These are phyloP conservation scores for Tephrocybe sp. DNA, from an alignment of 768 basidiomycete species.

Conservation along the genomic window DNA sequence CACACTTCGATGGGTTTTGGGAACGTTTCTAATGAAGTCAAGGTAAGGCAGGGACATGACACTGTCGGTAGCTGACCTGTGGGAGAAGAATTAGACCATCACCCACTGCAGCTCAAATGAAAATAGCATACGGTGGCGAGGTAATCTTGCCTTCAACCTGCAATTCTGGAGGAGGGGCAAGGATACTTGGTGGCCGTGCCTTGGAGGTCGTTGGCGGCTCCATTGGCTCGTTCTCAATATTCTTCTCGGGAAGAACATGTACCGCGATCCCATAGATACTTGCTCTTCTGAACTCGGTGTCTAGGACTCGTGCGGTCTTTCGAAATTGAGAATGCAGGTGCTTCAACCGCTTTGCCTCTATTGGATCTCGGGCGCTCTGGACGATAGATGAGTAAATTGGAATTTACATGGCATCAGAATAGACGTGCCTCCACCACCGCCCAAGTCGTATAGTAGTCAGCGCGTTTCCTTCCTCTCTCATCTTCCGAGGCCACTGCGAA, in stretches of 20 bases:
- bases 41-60: slow-evolving; percentile 50
- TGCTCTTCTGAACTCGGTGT: slow-evolving; percentile 39
- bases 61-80: slow-evolving; percentile 42
- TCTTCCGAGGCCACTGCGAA: slow-evolving; percentile 43
- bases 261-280: slow-evolving; percentile 17
- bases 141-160: slow-evolving; percentile 7
- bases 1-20: slow-evolving; percentile 44
- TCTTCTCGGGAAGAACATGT: slow-evolving; percentile 2
- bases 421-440: slow-evolving; percentile 35
- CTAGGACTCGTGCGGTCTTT: slow-evolving; percentile 36
- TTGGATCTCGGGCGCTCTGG: slow-evolving; percentile 13
- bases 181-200: slow-evolving; percentile 14
- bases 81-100: slow-evolving; percentile 1
- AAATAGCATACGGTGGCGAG: slow-evolving; percentile 15
- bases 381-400: neutral
- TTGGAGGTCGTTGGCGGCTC: slow-evolving; percentile 6
- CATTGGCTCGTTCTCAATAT: neutral
- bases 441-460: slow-evolving; percentile 55
- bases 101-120: neutral
- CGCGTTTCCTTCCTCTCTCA: slow-evolving; percentile 36
- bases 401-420: neutral
- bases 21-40: slow-evolving; percentile 44
- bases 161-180: slow-evolving; percentile 13
- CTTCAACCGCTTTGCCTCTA: slow-evolving; percentile 14
- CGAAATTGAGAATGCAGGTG: slow-evolving; percentile 43